Evolutionary conservation across 257 asterid species (phyloP), one percentile per base, ranked within the genome.

Genomic region (Nicotiana tabacum): DNA sequence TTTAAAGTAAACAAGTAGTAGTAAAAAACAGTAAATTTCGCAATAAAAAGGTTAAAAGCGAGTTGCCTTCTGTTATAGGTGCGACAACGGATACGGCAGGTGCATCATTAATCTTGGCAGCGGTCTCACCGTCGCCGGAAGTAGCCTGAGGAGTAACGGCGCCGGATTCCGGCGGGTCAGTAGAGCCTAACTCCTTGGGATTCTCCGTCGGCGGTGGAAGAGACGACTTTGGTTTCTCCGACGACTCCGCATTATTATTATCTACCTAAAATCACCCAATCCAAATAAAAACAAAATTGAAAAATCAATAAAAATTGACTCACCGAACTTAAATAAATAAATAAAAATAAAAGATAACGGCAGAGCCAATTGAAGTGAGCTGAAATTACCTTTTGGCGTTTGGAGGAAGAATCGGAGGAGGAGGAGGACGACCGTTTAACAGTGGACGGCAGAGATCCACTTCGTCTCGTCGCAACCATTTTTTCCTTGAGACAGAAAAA

Each of bases 381-480:
- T 81, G 4, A 51, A 64, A 16, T 88, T 88, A 89, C 94, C 94
- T 91, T 94, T 55, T 84, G 93, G 68, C 98, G 97, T 89, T 94
- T 94, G 29, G 97, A 91, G 17, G 97, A 91, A 82, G 94, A 87
- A 77, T 89, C 93, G 77, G 87, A 93, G 84, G 93, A 85, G 87
- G 95, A 89, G 56, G 95, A 92, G 66, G 95, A 90, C 43, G 96
- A 88, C 81, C 97, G 93, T 91, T 90, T 94, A 85, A 87, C 89
- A 83, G 86, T 90, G 72, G 95, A 87, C 86, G 96, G 92, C 74
- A 91, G 93, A 90, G 98, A 94, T 94, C 98, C 98, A 88, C 95
- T 94, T 88, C 97, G 90, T 90, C 98, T 93, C 77, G 97, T 94
- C 85, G 97, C 89, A 87, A 94, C 98, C 98, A 94, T 94, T 78